Evolutionary conservation across 2,329 filamentous ascomycete species (phyloP), one percentile per base, ranked within the genome.

Genomic region (Cryphonectria naterciae): DNA sequence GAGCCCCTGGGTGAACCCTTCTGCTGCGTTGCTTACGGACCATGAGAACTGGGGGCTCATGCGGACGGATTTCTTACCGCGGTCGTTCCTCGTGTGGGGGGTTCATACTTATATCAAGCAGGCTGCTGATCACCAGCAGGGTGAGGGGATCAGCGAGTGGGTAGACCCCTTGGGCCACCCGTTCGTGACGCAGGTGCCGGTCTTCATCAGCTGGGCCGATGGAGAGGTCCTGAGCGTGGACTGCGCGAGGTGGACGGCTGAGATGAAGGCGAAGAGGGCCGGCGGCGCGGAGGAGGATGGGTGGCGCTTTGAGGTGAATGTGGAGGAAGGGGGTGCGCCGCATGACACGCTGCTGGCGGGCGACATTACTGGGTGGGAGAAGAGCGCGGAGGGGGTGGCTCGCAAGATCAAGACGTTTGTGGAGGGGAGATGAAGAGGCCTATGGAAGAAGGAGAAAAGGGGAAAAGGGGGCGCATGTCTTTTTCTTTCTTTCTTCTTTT

Each of bases 301-400:
- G 17, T 65, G 63, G 63, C 74, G 78, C 56, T 77, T 84, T 0
- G 77, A 76, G 54, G 68, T 83, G 28, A 77, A 81, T 73, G 75
- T 83, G 3, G 80, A 81, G 71, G 75, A 80, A 73, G 61, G 77
- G 73, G 61, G 77, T 15, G 80, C 77, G 8, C 80, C 81, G 41
- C 85, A 86, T 75, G 85, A 86, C 77, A 78, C 83, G 19, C 74
- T 84, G 39, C 65, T 83, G 4, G 13, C 82, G 4, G 83, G 82
- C 1, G 72, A 77, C 28, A 39, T 79, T 2, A 25, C 82, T 10
- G 84, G 83, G 0, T 85, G 85, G 72, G 76, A 80, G 62, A 75
- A 78, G 61, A 69, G 41, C n/a, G 70, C 65, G 46, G 25, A 4
- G 32, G 25, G 65, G 11, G 41, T 68, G 52, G 52, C 52, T 37